Evolutionary conservation across 2,329 filamentous ascomycete species (phyloP), one percentile per base, ranked within the genome.

Genomic region (Botrytis byssoidea): DNA sequence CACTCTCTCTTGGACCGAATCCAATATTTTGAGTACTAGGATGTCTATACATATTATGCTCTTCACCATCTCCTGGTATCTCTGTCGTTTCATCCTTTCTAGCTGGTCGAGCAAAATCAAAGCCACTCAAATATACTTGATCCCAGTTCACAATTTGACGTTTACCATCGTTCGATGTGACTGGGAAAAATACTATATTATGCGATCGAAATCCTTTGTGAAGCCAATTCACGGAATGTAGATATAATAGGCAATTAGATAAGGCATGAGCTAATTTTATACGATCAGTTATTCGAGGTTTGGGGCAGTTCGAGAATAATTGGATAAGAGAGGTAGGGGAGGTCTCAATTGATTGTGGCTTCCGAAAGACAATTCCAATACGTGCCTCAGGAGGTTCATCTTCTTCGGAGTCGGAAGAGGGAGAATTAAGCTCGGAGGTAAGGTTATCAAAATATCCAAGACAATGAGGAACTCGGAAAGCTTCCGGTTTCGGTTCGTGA

Each of bases 131-230:
- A 74, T 83, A 85, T 0, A 86, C 86, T 46, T 81, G 79, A 16
- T 77, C 75, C 72, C 83, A 84, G 73, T 85, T 81, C 60, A 85
- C 80, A 18, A 74, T 32, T 35, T 71, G 35, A 18, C 69, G 32
- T 60, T 37, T 46, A 18, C 48, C n/a, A 25, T 32, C 42, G 10
- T 71, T 35, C 9, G 65, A 37, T 71, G 35, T 73, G 42, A 77
- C 75, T 46, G 81, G 81, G 77, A 87, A 88, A 79, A 89, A 88
- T 18, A 89, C 78, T 44, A 89, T 83, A 77, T 87, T 88, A 72
- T 86, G 82, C 73, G 84, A 85, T 20, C 87, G 85, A 8, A 89
- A 82, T n/a, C 86, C 86, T 76, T 89, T 89, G 81, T 89, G 87
- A 9, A 89, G 82, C 87, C 87, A 89, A 74, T 87, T 85, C 1